Evolutionary conservation across 805 yeast genomes (phyloP).

Genomic region (Nakazawaea wickerhamii): DNA sequence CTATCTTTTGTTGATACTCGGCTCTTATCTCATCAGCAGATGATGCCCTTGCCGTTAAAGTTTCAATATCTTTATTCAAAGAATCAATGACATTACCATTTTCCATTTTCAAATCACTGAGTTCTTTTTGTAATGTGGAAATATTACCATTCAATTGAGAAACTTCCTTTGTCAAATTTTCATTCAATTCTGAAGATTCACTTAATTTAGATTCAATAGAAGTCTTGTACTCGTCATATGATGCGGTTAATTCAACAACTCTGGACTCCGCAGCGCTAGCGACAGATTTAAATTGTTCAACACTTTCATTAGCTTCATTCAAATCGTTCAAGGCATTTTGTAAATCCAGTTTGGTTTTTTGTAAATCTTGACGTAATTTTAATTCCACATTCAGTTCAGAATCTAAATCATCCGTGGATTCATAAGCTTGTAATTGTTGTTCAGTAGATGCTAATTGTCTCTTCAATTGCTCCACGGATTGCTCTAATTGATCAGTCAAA

Average conservation of each 20-base stretch:
- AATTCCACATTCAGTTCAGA: constrained; percentile 23
- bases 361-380: constrained; percentile 17
- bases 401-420: constrained; percentile 16
- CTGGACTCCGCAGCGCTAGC: constrained; percentile 66
- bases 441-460: constrained; percentile 24
- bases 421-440: constrained; percentile 25
- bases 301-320: constrained; percentile 49
- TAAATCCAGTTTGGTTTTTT: constrained; percentile 28
- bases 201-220: constrained; percentile 5
- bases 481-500: constrained; percentile 32
- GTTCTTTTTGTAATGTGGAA: constrained; percentile 19
- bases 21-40: constrained; percentile 22
- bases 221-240: constrained; percentile 44
- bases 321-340: constrained; percentile 49
- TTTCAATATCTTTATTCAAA: constrained; percentile 14
- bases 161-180: constrained; percentile 14
- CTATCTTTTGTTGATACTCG: constrained; percentile 26
- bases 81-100: not conserved
- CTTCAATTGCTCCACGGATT: constrained; percentile 30
- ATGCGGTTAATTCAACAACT: constrained; percentile 44
- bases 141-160: constrained; percentile 16
- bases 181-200: constrained; percentile 13
- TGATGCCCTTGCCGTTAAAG: constrained; percentile 17
- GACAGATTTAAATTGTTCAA: constrained; percentile 56
- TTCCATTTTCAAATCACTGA: constrained; percentile 20